These are phyloP conservation scores for Mrakia blollopis DNA, from an alignment of 768 basidiomycete genomes.

Conservation along the genomic window DNA sequence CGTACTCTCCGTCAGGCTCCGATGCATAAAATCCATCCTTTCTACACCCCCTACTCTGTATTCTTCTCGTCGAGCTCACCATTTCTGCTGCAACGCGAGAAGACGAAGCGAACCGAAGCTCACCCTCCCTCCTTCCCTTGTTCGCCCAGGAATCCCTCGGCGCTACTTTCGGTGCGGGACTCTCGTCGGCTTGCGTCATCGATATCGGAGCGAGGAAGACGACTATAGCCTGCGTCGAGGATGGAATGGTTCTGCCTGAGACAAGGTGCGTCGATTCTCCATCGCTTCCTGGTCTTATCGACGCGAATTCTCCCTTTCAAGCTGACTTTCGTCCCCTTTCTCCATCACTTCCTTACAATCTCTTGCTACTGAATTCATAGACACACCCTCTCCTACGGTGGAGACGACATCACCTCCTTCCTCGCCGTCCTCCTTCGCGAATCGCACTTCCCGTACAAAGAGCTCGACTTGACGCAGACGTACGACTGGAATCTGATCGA, in stretches of 20 bases:
- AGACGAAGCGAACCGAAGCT: too few species aligned
- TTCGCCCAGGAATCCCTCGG: slow-evolving; percentile 75
- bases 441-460: slow-evolving; percentile 81
- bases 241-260: slow-evolving; percentile 80
- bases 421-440: slow-evolving; percentile 70
- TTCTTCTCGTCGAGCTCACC: too few species aligned
- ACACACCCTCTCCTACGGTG: slow-evolving; percentile 78
- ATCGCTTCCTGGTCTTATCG: too few species aligned
- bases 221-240: slow-evolving; percentile 87
- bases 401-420: slow-evolving; percentile 91
- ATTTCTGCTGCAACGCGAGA: too few species aligned
- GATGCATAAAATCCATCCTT: too few species aligned
- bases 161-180: slow-evolving; percentile 90
- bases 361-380: slow-evolving; percentile 42
- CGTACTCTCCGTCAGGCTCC: too few species aligned
- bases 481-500: slow-evolving; percentile 92
- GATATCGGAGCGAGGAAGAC: slow-evolving; percentile 84
- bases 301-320: background rate
- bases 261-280: slow-evolving; percentile 57
- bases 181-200: slow-evolving; percentile 90
- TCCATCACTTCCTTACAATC: background rate
- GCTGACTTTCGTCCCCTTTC: background rate
- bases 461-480: slow-evolving; percentile 65
- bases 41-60: too few species aligned
- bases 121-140: background rate